Conservation (phyloP, 306 rosid species). For the barrel medic (Medicago truncatula) region DNA sequence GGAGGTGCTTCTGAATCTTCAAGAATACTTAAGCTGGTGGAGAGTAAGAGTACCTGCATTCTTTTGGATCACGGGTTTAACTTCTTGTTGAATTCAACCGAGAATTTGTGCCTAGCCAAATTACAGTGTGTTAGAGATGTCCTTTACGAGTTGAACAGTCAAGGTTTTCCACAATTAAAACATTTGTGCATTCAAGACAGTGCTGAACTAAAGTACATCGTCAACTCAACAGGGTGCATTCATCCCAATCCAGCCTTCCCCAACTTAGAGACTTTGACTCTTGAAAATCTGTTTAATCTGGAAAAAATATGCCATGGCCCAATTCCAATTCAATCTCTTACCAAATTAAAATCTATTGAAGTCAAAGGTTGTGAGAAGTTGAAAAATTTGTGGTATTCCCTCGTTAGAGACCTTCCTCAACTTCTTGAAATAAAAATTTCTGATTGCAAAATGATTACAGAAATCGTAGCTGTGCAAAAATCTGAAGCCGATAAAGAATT, state of each 20-base stretch:
- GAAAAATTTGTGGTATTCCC: conserved; percentile 4
- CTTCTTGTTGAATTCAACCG: neutral
- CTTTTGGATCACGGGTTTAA: neutral
- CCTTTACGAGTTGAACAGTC: neutral
- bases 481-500: neutral
- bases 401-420: neutral
- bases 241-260: neutral
- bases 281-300: neutral
- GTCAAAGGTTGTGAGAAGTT: conserved; percentile 22
- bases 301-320: neutral
- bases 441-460: neutral
- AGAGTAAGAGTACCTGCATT: neutral
- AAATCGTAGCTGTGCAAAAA: neutral
- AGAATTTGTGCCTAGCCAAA: neutral
- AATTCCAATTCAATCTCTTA: neutral
- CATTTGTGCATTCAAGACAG: neutral
- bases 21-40: neutral
- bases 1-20: neutral
- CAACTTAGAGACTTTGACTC: neutral
- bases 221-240: neutral
- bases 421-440: neutral
- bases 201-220: neutral
- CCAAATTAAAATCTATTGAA: neutral
- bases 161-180: neutral
- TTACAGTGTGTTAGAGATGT: neutral